A percentile compares a stretch with the other conserved stretches of the same genome.
Conservation (phyloP, 2,329 filamentous ascomycete genomes). For the Botrytis cinerea region DNA sequence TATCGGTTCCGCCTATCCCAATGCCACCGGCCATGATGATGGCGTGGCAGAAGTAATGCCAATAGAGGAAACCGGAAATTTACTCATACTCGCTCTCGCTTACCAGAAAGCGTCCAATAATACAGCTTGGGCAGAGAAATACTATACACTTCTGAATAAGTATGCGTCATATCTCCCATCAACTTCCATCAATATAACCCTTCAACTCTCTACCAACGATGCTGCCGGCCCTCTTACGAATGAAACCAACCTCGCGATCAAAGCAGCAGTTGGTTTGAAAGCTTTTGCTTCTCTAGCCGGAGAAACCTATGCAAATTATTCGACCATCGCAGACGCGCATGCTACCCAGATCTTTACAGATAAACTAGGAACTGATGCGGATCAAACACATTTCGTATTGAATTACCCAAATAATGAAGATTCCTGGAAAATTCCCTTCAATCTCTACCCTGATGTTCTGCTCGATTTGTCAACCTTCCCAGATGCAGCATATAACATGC, state of each 20-base stretch:
- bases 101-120: slow-evolving; percentile 60
- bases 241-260: slow-evolving; percentile 80
- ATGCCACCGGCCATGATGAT: slow-evolving; percentile 68
- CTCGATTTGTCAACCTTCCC: slow-evolving; percentile 46
- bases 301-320: slow-evolving; percentile 62
- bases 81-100: slow-evolving; percentile 80
- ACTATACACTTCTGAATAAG: slow-evolving; percentile 72
- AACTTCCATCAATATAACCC: slow-evolving; percentile 70
- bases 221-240: slow-evolving; percentile 78
- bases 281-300: slow-evolving; percentile 74
- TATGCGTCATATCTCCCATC: slow-evolving; percentile 81
- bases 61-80: slow-evolving; percentile 76
- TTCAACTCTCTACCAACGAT: slow-evolving; percentile 81
- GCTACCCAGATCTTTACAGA: slow-evolving; percentile 71
- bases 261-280: slow-evolving; percentile 80
- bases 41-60: slow-evolving; percentile 76
- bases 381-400: slow-evolving; percentile 15
- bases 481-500: slow-evolving; percentile 42
- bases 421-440: slow-evolving; percentile 65
- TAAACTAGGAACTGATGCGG: slow-evolving; percentile 65
- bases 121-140: slow-evolving; percentile 58
- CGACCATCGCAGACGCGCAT: slow-evolving; percentile 65
- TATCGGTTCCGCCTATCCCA: slow-evolving; percentile 68
- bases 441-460: slow-evolving; percentile 47
- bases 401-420: slow-evolving; percentile 54